Conservation (phyloP, 2,329 filamentous ascomycete species). For the Cytospora chrysosperma region DNA sequence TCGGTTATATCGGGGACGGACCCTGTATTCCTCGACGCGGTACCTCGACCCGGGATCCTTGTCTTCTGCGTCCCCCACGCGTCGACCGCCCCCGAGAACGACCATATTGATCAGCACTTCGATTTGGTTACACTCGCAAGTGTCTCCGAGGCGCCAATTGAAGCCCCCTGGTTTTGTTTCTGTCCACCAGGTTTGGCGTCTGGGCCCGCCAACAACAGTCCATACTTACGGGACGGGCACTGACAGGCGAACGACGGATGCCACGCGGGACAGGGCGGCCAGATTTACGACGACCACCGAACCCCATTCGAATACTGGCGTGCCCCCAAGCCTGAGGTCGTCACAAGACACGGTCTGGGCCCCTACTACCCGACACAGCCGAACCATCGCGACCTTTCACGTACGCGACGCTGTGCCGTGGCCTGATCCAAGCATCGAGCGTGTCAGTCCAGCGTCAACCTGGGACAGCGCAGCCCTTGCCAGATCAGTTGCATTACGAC, state of each 20-base stretch:
- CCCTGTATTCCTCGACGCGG: conserved; percentile 2
- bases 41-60: conserved; percentile 16
- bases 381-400: background rate
- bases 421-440: conserved; percentile 1
- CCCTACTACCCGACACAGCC: background rate
- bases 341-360: background rate
- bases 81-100: conserved; percentile 12
- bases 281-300: background rate
- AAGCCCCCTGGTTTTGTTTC: background rate
- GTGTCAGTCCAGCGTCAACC: background rate
- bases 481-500: background rate
- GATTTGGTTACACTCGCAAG: background rate
- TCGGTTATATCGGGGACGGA: background rate
- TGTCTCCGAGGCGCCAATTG: background rate
- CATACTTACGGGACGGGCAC: background rate
- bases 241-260: background rate
- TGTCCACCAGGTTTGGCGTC: background rate
- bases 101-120: background rate
- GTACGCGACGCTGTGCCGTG: background rate
- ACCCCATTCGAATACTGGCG: no score
- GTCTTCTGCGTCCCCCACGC: conserved; percentile 16
- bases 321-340: no score
- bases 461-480: background rate
- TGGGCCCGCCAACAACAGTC: background rate
- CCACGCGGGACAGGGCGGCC: background rate